A percentile compares a stretch with the other conserved stretches of the same genome.
Evolutionary conservation across 106 monocot species (phyloP).

Genomic region (Dioscorea alata): DNA sequence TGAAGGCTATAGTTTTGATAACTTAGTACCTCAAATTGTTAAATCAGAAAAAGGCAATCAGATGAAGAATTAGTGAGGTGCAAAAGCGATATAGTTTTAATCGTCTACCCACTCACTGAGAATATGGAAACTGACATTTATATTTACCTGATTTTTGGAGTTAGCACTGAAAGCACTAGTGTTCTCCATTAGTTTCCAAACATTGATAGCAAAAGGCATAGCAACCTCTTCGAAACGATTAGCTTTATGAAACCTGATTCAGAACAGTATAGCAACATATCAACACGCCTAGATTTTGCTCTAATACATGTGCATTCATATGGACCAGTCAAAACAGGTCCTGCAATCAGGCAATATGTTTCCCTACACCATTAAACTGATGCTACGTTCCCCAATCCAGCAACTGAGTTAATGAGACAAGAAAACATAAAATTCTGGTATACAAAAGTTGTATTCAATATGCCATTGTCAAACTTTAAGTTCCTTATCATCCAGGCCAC

Average conservation of each 20-base stretch:
- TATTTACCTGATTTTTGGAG: slow-evolving; percentile 36
- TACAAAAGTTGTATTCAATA: no score
- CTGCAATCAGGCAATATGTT: no score
- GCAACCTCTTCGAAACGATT: slow-evolving; percentile 49
- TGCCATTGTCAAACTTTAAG: no score
- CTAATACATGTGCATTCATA: no score
- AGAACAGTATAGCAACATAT: neutral
- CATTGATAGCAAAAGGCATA: slow-evolving; percentile 40
- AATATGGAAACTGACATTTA: neutral
- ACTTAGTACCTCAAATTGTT: neutral
- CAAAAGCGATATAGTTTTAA: neutral
- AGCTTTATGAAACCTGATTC: slow-evolving; percentile 42
- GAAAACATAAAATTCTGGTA: no score
- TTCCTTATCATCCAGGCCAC: no score
- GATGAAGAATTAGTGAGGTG: neutral
- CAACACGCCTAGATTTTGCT: no score
- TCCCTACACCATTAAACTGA: no score
- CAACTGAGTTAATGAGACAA: no score
- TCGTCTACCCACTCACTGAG: neutral
- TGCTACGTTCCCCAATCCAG: no score
- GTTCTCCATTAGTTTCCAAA: slow-evolving; percentile 60
- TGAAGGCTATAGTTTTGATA: neutral
- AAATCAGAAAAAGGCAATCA: neutral
- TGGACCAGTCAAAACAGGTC: no score
- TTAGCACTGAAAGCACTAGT: slow-evolving; percentile 8